Evolutionary conservation across 768 basidiomycete species (phyloP), one percentile per base, ranked within the genome.

Genomic region (Paxillus ammoniavirescens): DNA sequence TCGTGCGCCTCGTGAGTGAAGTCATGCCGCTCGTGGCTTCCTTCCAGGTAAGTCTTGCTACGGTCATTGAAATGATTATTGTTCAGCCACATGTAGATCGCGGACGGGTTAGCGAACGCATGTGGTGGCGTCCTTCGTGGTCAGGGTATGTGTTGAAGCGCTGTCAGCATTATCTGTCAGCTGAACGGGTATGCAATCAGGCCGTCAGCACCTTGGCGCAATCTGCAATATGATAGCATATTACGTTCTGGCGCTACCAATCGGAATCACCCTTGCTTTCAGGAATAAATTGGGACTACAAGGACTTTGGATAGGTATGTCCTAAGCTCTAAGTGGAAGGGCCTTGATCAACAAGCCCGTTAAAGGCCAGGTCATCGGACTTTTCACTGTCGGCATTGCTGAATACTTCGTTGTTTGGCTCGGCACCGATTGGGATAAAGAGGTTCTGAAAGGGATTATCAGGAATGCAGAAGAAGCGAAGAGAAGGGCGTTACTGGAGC

Each of bases 161-260:
- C 10, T 0, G 5, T 33, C 14, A 10, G 12, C 31, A 15, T 15
- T n/a, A 14, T 28, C 30, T 9, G 5, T 12, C 10, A 8, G 18
- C 59, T 58, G 37, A 67, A 14, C 35, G 26, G 54, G 14, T 18
- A 36, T 18, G 35, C 17, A 18, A 43, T 49, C 58, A 72, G 76
- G 74, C 7, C 67, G 85, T 17, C 89, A 91, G 64, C 83, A 86
- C 55, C 77, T 90, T 15, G 89, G 88, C 7, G 88, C 89, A 8
- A 60, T 82, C 7, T 89, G 90, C 72, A 89, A 91, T 63, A 64
- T 87, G 23, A 69, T 87, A 14, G 87, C 87, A 36, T 82, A 82
- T 64, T 83, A 82, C 53, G 70, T 80, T 1, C 62, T 82, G 36
- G 82, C 80, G 4, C 65, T 82, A 2, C 82, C 81, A 0, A 63